Evolutionary conservation across 2,329 filamentous ascomycete species (phyloP).

Genomic region (Nemania serpens): DNA sequence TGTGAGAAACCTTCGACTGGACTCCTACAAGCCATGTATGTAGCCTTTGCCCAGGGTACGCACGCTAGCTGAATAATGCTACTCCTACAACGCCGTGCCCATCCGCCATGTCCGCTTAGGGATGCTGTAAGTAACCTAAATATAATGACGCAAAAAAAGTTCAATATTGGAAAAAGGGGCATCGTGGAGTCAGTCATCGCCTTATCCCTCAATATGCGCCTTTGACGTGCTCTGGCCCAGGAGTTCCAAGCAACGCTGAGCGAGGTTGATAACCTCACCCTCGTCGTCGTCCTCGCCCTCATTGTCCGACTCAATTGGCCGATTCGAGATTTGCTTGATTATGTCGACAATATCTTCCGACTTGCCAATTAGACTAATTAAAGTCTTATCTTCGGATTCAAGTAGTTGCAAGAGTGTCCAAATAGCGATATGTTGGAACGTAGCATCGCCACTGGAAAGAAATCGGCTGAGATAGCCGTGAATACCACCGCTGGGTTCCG

Average conservation of each 20-base stretch:
- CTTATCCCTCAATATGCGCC: slow-evolving; percentile 78
- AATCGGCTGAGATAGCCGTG: slow-evolving; percentile 94
- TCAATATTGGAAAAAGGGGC: slow-evolving; percentile 24
- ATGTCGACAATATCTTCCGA: slow-evolving; percentile 90
- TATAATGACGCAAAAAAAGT: slow-evolving; percentile 39
- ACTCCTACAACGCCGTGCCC: slow-evolving; percentile 51
- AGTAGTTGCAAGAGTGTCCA: slow-evolving; percentile 96
- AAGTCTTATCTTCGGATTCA: slow-evolving; percentile 87
- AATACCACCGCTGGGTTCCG: slow-evolving; percentile 88
- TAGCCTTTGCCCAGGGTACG: slow-evolving; percentile 31
- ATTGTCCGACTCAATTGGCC: slow-evolving; percentile 83
- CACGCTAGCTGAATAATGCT: slow-evolving; percentile 42
- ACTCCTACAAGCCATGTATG: slow-evolving; percentile 32
- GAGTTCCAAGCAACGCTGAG: slow-evolving; percentile 86
- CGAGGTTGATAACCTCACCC: slow-evolving; percentile 88
- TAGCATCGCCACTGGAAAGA: slow-evolving; percentile 90
- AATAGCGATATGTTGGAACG: slow-evolving; percentile 98
- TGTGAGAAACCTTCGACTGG: slow-evolving; percentile 29
- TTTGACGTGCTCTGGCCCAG: slow-evolving; percentile 77
- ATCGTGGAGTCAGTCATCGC: slow-evolving; percentile 7
- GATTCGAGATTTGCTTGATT: slow-evolving; percentile 89
- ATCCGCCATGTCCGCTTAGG: slow-evolving; percentile 43
- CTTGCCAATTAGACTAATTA: slow-evolving; percentile 87
- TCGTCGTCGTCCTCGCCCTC: slow-evolving; percentile 89
- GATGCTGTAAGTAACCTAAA: slow-evolving; percentile 40